Conservation (phyloP, 495 filamentous ascomycete genomes). For the Podospora conica region DNA sequence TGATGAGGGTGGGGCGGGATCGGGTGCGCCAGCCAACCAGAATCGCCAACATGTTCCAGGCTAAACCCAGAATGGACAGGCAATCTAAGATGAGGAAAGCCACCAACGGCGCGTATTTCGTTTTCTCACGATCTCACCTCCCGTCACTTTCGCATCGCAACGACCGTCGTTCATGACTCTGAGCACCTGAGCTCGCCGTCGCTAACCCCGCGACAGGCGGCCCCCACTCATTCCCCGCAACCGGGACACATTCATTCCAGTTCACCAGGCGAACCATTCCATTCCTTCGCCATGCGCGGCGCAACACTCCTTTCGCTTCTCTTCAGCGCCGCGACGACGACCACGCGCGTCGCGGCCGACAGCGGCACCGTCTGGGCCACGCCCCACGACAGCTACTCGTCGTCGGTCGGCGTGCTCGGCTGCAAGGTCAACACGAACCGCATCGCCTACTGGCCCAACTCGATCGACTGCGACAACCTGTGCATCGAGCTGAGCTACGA, state of each 20-base stretch:
- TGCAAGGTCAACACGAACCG: constrained; percentile 46
- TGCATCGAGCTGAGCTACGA: constrained; percentile 40
- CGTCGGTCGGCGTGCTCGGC: constrained; percentile 44
- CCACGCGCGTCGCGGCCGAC: constrained; percentile 20
- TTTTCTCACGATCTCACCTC: constrained; percentile 1
- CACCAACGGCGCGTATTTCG: neutral
- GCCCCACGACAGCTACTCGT: constrained; percentile 46
- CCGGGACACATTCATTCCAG: neutral
- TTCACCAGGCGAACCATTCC: neutral
- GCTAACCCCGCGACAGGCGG: constrained; percentile 10
- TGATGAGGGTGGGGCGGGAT: neutral
- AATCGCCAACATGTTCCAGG: neutral
- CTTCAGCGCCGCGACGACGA: constrained; percentile 14
- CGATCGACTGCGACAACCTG: constrained; percentile 43
- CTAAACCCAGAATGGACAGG: constrained; percentile 5
- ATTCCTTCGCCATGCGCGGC: constrained; percentile 15
- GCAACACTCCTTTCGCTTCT: constrained; percentile 5
- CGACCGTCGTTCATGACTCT: constrained; percentile 6
- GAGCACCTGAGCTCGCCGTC: constrained; percentile 8
- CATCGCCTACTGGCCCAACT: constrained; percentile 43
- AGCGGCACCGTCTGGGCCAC: constrained; percentile 41
- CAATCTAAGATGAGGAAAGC: constrained; percentile 5
- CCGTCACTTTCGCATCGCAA: neutral
- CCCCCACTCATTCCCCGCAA: constrained; percentile 6
- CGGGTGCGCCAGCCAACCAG: constrained; percentile 5